Evolutionary conservation across 1,139 yeast genomes (phyloP), one percentile per base, ranked within the genome.

Genomic region (Taphrina betulina): DNA sequence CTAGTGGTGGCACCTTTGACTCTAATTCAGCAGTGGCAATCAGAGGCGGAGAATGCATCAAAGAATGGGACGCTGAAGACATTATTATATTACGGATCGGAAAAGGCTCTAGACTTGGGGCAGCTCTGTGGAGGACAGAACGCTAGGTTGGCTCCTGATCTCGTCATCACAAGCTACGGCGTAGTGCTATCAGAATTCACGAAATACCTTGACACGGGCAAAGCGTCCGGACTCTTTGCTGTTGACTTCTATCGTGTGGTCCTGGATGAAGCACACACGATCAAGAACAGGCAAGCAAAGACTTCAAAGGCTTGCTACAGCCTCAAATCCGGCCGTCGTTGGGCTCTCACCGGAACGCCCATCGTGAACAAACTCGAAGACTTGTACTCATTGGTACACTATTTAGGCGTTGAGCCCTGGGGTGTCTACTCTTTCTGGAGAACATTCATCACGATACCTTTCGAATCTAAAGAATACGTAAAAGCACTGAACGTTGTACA

Each of bases 341-440:
- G 98, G 98, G 77, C 85, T 1, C 72, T 92, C 43, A 89, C 97
- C 0, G 98, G 98, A 12, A 92, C 98, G 0, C 97, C 98, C 0
- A 87, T 92, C 46, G 85, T 90, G 50, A 92, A 92, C 68, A 73
- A 90, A 60, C 74, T 92, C 5, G 96, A 92, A 67, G 98, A 92
- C 69, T 71, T 92, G 51, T 92, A 78, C 66, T 83, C 95, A 2
- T 71, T 89, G 52, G 79, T 89, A 16, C 82, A 82, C 64, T 92
- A 84, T 64, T 71, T 92, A 44, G 77, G 81, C 44, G 71, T 90
- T 10, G 90, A 86, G 63, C 97, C 97, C 0, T 92, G 97, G 97
- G 77, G 83, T 52, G 85, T 85, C 64, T 83, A 85, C 60, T 77
- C 88, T 0, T 83, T 85, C 62, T 92, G 98, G 98, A 85, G 83